Percentiles rank a stretch among this genome's conserved stretches.
Evolutionary conservation across 2,329 filamentous ascomycete species (phyloP).

Genomic region (Fusarium marasasianum): DNA sequence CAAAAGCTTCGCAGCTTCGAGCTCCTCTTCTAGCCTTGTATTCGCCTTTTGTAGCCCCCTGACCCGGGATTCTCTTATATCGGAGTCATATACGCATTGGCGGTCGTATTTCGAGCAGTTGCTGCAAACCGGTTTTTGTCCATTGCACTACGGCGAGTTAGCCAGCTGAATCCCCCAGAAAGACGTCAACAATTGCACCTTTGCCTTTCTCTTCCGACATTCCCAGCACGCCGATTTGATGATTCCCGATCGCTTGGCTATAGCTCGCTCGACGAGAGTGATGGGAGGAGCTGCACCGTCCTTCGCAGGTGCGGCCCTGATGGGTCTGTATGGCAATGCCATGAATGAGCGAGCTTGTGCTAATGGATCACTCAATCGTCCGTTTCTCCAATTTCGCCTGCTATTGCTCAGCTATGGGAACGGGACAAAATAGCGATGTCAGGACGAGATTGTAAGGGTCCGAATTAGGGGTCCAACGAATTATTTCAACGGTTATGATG

Average conservation of each 20-base stretch:
- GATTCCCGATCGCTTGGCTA: neutral
- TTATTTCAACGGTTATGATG: neutral
- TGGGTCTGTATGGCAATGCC: neutral
- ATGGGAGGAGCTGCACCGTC: neutral
- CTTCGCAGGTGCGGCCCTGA: neutral
- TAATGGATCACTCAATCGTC: too few species aligned
- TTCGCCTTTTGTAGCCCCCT: neutral
- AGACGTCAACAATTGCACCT: neutral
- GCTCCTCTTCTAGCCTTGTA: neutral
- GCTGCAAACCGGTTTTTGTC: neutral
- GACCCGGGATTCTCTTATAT: neutral
- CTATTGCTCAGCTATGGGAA: too few species aligned
- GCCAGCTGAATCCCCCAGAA: rapidly evolving
- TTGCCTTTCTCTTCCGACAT: conserved; percentile 5
- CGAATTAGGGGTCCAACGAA: neutral
- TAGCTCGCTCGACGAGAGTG: neutral
- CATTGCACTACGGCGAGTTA: neutral
- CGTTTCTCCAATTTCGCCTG: neutral
- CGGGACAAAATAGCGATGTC: neutral
- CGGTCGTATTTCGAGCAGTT: neutral
- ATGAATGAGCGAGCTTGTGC: neutral
- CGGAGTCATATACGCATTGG: conserved; percentile 13
- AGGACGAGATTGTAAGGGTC: neutral
- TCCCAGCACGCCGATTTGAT: conserved; percentile 12
- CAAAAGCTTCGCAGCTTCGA: neutral